Base-by-base conservation (phyloP, 2,329 filamentous ascomycete genomes). In the Aspergillus sp. region DNA sequence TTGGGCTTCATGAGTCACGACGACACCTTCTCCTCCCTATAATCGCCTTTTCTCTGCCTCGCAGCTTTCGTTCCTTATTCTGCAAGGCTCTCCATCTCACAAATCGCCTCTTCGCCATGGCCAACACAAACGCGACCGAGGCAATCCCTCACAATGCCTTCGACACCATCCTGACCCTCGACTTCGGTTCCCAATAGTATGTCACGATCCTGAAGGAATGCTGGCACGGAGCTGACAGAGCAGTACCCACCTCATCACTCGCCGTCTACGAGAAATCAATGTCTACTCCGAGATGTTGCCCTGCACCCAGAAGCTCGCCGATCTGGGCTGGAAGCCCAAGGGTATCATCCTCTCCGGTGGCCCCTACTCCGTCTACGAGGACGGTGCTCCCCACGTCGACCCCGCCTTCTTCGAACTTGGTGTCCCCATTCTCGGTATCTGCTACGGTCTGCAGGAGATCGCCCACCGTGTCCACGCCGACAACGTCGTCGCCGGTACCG, bases 281-380 rank as follows among this genome's bases (percentile, higher is more conserved):
- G 79, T 94, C 65, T 95, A 87, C 74, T 82, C 82, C 49, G 90
- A 95, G 72, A 86, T 95, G 83, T 81, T 94, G 35, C 87, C 87
- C 19, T 95, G 90, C 45, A 94, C 85, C 37, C 83, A 86, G 58
- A 91, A 91, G 73, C 69, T 94, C 19, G 72, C 79, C 6, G 87
- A 93, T 44, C 77, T 95, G 30, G 64, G 75, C 37, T 95, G 79
- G 75, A 89, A 82, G 62, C 91, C 91, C 13, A 86, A 85, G 62
- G 91, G 90, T 54, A 82, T 97, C 51, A 56, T 57, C 30, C 50
- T 57, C 26, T 57, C 54, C 30, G 54, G 54, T 32, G 83, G 85
- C 33, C 80, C 80, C 10, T 84, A 80, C 66, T 90, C 85, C 3
- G 90, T 96, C 42, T 95, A 95, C 61, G 87, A 90, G 44, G 71